Percentiles rank a stretch among this genome's conserved stretches.
Conservation (phyloP, 805 yeast species). For the Limtongia smithiae region DNA sequence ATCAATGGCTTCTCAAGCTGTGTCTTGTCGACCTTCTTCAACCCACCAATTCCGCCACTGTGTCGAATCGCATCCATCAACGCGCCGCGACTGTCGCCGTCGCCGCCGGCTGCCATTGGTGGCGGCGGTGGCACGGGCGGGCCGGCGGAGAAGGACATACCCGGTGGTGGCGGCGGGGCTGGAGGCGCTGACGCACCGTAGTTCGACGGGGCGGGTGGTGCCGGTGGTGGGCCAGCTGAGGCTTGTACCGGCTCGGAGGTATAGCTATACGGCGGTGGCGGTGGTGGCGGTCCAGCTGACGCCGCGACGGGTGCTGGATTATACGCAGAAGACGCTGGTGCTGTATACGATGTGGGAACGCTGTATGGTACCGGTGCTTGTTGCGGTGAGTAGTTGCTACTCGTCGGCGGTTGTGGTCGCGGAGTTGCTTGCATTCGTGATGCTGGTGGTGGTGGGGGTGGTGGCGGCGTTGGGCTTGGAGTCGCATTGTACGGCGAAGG, state of each 20-base stretch:
- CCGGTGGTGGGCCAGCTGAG: constrained; percentile 14
- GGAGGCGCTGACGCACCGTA: constrained; percentile 32
- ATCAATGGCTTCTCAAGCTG: constrained; percentile 78
- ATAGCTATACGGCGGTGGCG: background rate
- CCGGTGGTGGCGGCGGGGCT: constrained; percentile 33
- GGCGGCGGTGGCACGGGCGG: constrained; percentile 31
- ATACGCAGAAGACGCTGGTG: too few species aligned
- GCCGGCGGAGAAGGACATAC: background rate
- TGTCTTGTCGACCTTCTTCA: constrained; percentile 76
- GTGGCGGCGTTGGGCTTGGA: constrained; percentile 19
- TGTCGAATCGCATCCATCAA: constrained; percentile 80
- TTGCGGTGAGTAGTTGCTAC: too few species aligned
- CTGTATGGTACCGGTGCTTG: too few species aligned
- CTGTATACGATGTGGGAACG: too few species aligned
- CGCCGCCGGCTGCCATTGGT: constrained; percentile 36
- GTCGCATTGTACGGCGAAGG: constrained; percentile 13
- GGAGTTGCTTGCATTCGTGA: constrained; percentile 4
- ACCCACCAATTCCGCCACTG: constrained; percentile 65
- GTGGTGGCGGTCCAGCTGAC: constrained; percentile 41
- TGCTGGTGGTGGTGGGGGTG: constrained; percentile 3
- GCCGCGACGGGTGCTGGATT: constrained; percentile 5
- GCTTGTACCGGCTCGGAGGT: background rate
- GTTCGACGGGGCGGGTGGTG: constrained; percentile 29
- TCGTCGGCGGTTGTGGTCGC: background rate
- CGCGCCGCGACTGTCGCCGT: constrained; percentile 69